Base-by-base conservation (phyloP, 2,329 filamentous ascomycete species). In the Lecanicillium sp. region DNA sequence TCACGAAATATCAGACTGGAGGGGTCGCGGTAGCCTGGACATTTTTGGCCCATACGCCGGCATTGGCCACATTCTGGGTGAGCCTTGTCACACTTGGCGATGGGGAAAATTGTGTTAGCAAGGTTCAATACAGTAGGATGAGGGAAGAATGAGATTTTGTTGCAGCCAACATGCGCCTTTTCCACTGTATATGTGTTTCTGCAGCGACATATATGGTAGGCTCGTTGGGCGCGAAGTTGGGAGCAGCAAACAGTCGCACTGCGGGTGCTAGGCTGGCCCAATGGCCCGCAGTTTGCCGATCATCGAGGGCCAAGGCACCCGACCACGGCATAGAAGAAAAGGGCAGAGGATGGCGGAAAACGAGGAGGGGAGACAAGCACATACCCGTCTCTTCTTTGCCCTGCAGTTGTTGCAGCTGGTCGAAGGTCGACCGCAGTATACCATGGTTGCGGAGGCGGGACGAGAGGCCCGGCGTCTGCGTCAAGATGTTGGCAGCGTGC, bases 371-470 rank as follows among this genome's bases (percentile, higher is more conserved):
- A 20, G 21, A 21, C 36, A 39, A 11, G 8, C 10, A 37, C 48
- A 41, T 43, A 50, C 48, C 17, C 48, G 43, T 50, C 48, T 45
- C 32, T 50, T 50, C 19, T 50, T 50, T 21, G 42, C 42, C 17
- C 48, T 50, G 37, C 48, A 50, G 19, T 42, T 50, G 15, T 46
- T 45, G 43, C 48, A 50, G 30, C 48, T 50, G 40, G 48, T 50
- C 14, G 48, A 50, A 15, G 48, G 48, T 33, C 48, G 38, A 17
- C 48, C 48, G 24, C 37, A 46, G 43, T 50, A 50, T n/a, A 50
- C 48, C 48, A 50, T 50, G 29, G 35, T 33, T 39, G 23, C 23
- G 12, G 6, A 11, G 12, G 6, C 15, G 32, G 19, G 35, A 32
- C 15, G 27, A 36, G 32, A 10, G 37, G 45, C 44, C 44, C n/a